These are phyloP conservation scores for Aureobasidium sp. DNA, from an alignment of 2,329 filamentous ascomycete species.

Conservation along the genomic window DNA sequence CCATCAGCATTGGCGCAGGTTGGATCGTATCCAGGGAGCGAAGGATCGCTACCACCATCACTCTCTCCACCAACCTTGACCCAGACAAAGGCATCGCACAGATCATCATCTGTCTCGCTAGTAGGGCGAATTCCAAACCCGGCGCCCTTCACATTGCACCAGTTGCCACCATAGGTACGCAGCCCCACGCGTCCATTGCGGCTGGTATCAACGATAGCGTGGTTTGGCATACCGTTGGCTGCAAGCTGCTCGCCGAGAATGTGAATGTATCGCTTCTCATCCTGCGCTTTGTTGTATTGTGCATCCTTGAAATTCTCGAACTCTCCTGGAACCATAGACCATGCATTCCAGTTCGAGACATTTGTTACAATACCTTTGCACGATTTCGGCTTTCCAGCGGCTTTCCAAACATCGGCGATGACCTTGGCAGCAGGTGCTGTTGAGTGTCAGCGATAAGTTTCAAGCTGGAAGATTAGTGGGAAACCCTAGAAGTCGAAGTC, in stretches of 20 bases:
- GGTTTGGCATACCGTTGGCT: conserved; percentile 7
- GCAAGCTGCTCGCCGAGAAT: conserved; percentile 4
- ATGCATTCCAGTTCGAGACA: conserved; percentile 8
- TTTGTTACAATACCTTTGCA: conserved; percentile 9
- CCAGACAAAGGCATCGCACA: conserved; percentile 65
- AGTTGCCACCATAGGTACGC: conserved; percentile 9
- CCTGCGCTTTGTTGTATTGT: conserved; percentile 10
- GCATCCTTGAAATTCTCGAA: conserved; percentile 9
- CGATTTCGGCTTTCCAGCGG: conserved; percentile 8
- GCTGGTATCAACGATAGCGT: conserved; percentile 6
- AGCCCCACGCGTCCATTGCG: conserved; percentile 3
- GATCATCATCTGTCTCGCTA: conserved; percentile 52
- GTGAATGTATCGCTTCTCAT: conserved; percentile 8
- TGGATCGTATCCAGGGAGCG: conserved; percentile 5
- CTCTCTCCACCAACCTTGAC: conserved; percentile 58
- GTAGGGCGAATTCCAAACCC: conserved; percentile 59
- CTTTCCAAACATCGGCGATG: conserved; percentile 8
- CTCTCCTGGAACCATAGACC: conserved; percentile 5
- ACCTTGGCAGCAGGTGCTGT: conserved; percentile 7
- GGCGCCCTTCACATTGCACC: conserved; percentile 32
- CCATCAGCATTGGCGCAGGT: neutral
- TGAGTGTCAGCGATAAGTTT: neutral
- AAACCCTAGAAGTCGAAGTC: neutral
- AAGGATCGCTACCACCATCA: conserved; percentile 29
- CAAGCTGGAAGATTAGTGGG: neutral